Conservation (phyloP, 306 rosid genomes). For the Acacia crassicarpa region DNA sequence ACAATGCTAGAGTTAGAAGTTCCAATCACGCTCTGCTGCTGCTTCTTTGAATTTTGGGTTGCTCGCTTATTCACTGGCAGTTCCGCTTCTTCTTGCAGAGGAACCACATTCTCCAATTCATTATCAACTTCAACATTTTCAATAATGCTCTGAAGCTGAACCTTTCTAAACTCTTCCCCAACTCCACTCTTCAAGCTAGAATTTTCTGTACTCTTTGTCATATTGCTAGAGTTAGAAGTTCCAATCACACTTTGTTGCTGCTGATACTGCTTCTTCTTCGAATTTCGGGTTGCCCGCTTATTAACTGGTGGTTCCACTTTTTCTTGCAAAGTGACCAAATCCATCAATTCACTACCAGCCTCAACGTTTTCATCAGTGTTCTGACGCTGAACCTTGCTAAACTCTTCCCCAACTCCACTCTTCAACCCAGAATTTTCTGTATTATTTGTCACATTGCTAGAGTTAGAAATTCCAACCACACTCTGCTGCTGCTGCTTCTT, state of each 20-base stretch:
- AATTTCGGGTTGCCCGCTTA: not conserved
- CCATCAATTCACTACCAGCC: not conserved
- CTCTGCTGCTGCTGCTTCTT: constrained; percentile 25
- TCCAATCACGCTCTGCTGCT: not conserved
- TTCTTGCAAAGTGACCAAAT: not conserved
- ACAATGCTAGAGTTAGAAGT: constrained; percentile 4
- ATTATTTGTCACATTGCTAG: too few relatives aligned
- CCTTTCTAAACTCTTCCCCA: constrained; percentile 5
- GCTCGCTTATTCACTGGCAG: not conserved
- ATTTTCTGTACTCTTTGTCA: constrained; percentile 23
- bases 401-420: constrained; percentile 14
- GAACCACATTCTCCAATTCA: not conserved
- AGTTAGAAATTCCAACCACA: too few relatives aligned
- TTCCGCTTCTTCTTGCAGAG: not conserved
- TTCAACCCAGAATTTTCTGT: not conserved
- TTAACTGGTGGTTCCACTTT: not conserved
- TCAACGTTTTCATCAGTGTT: not conserved
- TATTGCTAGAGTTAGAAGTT: constrained; percentile 1
- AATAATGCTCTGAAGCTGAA: not conserved
- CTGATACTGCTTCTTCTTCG: constrained; percentile 21
- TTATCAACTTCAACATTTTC: not conserved
- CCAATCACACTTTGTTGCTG: not conserved
- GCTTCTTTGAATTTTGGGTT: not conserved
- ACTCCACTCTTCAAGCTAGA: constrained; percentile 20
- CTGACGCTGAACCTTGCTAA: not conserved